Evolutionary conservation across 768 basidiomycete genomes (phyloP).

Genomic region (Rhizopogon rudus): DNA sequence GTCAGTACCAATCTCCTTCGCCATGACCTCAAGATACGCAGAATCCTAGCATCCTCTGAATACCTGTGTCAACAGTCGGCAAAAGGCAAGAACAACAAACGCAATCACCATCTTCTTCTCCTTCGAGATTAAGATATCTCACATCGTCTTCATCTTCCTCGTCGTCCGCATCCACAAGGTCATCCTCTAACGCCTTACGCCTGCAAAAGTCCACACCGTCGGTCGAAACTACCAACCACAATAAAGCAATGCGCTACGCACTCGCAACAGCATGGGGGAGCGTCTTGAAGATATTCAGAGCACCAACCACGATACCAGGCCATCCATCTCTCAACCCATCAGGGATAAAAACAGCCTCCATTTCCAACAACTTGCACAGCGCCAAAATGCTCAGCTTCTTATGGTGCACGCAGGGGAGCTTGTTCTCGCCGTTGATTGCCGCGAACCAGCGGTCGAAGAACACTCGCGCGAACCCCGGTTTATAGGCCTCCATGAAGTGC

Average conservation of each 20-base stretch:
- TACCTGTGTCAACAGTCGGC: not conserved
- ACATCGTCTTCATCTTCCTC: constrained; percentile 29
- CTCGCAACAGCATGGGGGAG: constrained; percentile 74
- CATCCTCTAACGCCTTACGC: constrained; percentile 55
- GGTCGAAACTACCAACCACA: not conserved
- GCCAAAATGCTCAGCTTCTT: constrained; percentile 81
- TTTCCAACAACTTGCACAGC: constrained; percentile 71
- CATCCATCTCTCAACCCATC: constrained; percentile 62
- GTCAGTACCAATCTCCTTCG: constrained; percentile 55
- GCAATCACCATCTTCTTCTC: constrained; percentile 51
- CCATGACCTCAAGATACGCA: constrained; percentile 82
- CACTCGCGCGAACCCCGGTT: constrained; percentile 52
- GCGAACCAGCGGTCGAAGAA: constrained; percentile 88
- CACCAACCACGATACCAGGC: constrained; percentile 68
- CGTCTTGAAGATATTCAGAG: constrained; percentile 70
- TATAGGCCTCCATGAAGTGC: constrained; percentile 62
- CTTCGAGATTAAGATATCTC: constrained; percentile 40
- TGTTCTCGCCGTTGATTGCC: constrained; percentile 52
- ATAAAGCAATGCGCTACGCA: constrained; percentile 26
- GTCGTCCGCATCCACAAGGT: constrained; percentile 24
- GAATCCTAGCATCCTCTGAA: constrained; percentile 83
- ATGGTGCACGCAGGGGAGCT: constrained; percentile 83
- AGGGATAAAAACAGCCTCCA: constrained; percentile 54
- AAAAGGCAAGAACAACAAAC: not conserved
- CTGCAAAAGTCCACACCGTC: constrained; percentile 25